These are phyloP conservation scores for Conticribra weissflogii DNA, from an alignment of 108 stramenopile genomes.

Conservation along the genomic window DNA sequence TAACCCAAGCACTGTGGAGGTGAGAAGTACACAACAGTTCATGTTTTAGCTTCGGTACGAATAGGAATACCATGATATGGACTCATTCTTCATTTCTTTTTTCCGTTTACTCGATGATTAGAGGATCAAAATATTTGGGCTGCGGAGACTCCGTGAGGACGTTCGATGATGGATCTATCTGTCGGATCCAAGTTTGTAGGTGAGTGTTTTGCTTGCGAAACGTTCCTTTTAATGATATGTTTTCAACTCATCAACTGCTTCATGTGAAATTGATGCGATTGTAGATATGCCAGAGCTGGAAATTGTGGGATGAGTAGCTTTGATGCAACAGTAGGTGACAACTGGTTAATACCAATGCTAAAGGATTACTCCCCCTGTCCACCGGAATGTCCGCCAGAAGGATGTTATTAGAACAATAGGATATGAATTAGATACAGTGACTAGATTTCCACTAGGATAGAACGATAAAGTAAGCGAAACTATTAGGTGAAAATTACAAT, in stretches of 20 bases:
- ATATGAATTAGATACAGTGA: too few species aligned
- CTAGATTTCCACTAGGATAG: too few species aligned
- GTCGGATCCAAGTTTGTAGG: conserved; percentile 38
- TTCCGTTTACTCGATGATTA: neutral
- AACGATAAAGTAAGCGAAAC: too few species aligned
- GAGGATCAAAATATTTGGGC: conserved; percentile 36
- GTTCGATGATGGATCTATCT: conserved; percentile 28
- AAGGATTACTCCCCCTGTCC: conserved; percentile 21
- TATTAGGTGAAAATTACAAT: too few species aligned
- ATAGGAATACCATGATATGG: too few species aligned
- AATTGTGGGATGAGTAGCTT: conserved; percentile 35
- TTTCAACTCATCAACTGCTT: neutral
- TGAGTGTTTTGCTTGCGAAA: neutral
- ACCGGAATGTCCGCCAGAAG: conserved; percentile 38
- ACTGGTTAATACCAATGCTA: conserved; percentile 39
- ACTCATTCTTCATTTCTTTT: neutral
- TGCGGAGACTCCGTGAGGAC: conserved; percentile 31
- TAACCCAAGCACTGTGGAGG: conserved; percentile 39
- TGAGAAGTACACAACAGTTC: too few species aligned
- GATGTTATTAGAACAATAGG: conserved; percentile 31
- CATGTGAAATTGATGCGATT: too few species aligned
- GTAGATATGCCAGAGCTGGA: conserved; percentile 33
- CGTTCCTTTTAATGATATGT: neutral
- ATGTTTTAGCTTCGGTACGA: too few species aligned
- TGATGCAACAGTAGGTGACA: conserved; percentile 22